phyloP scores from a whole-genome alignment of 306 rosid species.

The Acmispon strigosus region DNA sequence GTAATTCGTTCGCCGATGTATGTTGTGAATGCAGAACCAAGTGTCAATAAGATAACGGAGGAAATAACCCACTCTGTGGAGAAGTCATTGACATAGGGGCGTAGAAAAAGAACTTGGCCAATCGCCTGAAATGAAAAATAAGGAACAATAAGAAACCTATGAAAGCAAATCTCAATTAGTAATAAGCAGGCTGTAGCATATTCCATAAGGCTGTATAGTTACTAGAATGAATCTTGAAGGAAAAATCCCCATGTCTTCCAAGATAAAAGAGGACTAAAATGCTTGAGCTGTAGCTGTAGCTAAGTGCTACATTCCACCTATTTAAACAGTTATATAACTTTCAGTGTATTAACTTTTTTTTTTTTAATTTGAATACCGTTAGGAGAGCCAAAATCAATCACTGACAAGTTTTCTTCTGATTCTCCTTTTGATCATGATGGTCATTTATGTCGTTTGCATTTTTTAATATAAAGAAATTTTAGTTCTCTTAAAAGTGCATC shows the following conservation, averaged over 20 bases:
- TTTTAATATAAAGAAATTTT: not conserved
- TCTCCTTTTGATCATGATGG: not conserved
- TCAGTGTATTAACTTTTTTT: not conserved
- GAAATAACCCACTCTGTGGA: conserved; percentile 72
- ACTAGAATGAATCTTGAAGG: not conserved
- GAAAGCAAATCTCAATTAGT: conserved; percentile 6
- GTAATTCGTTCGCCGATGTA: conserved; percentile 85
- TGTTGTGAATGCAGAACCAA: conserved; percentile 80
- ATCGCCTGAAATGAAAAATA: conserved; percentile 56
- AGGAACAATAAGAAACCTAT: not conserved
- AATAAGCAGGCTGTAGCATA: not conserved
- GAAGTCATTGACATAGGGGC: conserved; percentile 90
- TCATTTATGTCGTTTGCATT: not conserved
- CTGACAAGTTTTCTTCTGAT: not conserved
- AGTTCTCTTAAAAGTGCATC: not conserved
- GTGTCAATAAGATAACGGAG: conserved; percentile 75
- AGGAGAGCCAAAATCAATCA: too few relatives aligned
- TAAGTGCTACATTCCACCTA: too few relatives aligned
- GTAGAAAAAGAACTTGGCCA: conserved; percentile 91
- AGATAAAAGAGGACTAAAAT: not conserved
- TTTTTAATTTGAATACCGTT: too few relatives aligned
- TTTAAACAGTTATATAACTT: not conserved
- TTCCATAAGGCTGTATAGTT: not conserved
- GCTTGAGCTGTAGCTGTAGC: not conserved
- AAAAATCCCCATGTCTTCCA: not conserved